Conservation (phyloP, 345 rosid genomes). For the Populus tremula region DNA sequence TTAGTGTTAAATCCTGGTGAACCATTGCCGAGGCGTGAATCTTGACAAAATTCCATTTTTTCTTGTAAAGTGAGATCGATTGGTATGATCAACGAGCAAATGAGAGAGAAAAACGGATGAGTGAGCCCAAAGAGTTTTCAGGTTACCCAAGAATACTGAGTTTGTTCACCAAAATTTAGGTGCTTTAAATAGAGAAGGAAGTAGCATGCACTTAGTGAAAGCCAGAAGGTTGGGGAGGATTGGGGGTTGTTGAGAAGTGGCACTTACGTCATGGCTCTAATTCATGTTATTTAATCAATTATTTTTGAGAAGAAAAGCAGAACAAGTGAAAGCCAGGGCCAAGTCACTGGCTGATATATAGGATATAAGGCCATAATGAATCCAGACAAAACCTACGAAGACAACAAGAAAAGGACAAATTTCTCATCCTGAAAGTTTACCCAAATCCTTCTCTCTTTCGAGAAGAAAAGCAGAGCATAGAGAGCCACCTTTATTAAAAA, state of each 20-base stretch:
- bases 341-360: neutral
- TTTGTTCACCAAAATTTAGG: neutral
- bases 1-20: neutral
- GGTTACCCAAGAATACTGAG: conserved; percentile 24
- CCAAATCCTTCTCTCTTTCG: too few relatives aligned
- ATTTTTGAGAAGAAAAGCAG: neutral
- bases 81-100: neutral
- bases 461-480: too few relatives aligned
- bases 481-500: too few relatives aligned
- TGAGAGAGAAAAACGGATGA: too few relatives aligned
- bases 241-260: conserved; percentile 11
- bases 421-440: too few relatives aligned
- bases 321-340: too few relatives aligned
- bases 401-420: too few relatives aligned
- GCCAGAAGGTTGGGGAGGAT: too few relatives aligned
- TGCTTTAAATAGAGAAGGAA: conserved; percentile 27
- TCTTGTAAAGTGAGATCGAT: neutral
- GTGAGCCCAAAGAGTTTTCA: conserved; percentile 6
- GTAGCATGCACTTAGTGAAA: neutral
- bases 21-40: neutral
- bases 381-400: too few relatives aligned
- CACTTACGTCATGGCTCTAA: conserved; percentile 6
- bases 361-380: too few relatives aligned
- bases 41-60: conserved; percentile 6
- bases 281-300: neutral